phyloP scores from a whole-genome alignment of 495 filamentous ascomycete genomes.

The Hypoxylon trugodes region DNA sequence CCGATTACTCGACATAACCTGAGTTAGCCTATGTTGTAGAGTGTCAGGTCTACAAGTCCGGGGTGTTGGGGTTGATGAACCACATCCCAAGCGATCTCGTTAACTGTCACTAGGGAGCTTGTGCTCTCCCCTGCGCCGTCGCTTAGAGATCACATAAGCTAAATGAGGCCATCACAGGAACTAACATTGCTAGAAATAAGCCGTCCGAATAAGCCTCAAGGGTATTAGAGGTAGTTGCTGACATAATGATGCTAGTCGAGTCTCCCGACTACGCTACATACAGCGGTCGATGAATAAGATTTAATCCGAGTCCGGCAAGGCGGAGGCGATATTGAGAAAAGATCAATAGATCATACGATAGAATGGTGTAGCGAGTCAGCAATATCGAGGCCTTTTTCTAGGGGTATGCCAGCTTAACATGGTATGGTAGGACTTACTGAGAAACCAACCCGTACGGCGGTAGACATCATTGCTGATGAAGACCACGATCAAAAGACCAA shows the following conservation, averaged over 20 bases:
- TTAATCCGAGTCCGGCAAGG: slow-evolving; percentile 7
- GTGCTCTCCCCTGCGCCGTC: no score
- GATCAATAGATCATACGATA: slow-evolving; percentile 20
- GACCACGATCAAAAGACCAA: neutral
- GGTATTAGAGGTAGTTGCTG: slow-evolving; percentile 21
- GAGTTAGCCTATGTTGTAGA: no score
- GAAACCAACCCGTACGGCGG: neutral
- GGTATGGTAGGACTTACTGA: neutral
- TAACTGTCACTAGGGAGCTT: no score
- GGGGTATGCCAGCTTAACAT: neutral
- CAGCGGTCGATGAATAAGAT: slow-evolving; percentile 2
- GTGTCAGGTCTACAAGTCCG: no score
- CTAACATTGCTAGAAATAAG: neutral
- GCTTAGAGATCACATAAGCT: slow-evolving; percentile 27
- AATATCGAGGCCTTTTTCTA: slow-evolving; percentile 1
- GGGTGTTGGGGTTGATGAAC: no score
- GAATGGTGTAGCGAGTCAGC: slow-evolving; percentile 4
- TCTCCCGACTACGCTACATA: slow-evolving; percentile 11
- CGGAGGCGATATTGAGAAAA: neutral
- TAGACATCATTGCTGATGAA: neutral
- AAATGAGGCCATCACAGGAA: neutral
- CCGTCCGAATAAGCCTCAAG: slow-evolving; percentile 14
- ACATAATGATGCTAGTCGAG: slow-evolving; percentile 3
- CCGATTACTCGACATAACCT: no score
- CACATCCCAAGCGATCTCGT: no score